These are phyloP conservation scores for Penicillium palitans DNA, from an alignment of 2,329 filamentous ascomycete species.

Conservation along the genomic window DNA sequence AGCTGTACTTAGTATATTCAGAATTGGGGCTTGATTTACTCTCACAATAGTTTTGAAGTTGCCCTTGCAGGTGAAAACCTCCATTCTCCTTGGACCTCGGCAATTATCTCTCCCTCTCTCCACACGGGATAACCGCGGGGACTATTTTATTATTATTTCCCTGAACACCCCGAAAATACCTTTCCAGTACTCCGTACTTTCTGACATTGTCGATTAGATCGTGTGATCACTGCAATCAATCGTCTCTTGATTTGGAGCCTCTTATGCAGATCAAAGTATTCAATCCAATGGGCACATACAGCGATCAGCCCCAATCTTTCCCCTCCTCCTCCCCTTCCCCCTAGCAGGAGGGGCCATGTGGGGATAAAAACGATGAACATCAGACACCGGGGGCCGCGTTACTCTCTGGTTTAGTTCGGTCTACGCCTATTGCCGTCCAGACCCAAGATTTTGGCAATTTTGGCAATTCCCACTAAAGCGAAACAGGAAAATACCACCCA, in stretches of 20 bases:
- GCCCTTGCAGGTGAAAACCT: not conserved
- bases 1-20: not conserved
- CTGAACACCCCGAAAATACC: not conserved
- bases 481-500: conserved; percentile 7
- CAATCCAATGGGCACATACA: not conserved
- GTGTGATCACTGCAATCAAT: not conserved
- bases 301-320: not conserved
- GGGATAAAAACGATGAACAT: not conserved
- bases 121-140: not conserved
- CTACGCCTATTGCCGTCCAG: not conserved
- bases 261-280: not conserved
- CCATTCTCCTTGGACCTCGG: conserved; percentile 3
- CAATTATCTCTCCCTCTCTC: not conserved
- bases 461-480: not conserved
- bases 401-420: not conserved
- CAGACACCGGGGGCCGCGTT: not conserved
- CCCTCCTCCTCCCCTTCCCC: not conserved
- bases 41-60: not conserved
- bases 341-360: not conserved
- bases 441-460: not conserved
- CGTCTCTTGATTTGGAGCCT: not conserved
- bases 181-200: not conserved
- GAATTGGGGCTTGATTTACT: not conserved
- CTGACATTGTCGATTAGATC: not conserved
- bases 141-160: not conserved